Conservation (phyloP, 768 basidiomycete species). For the Asterophora parasitica region DNA sequence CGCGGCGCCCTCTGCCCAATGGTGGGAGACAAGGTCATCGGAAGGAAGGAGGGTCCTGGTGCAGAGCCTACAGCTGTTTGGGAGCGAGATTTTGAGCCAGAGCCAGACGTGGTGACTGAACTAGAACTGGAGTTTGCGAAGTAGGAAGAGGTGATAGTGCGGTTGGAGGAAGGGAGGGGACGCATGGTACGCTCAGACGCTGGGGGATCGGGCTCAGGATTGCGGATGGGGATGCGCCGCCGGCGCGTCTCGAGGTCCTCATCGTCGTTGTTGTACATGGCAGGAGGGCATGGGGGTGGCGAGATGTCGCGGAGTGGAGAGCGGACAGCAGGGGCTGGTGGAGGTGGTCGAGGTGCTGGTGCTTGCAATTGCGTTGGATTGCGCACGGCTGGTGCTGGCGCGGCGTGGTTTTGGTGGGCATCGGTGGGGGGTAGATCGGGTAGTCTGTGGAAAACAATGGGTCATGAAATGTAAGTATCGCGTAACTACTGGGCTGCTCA, state of each 20-base stretch:
- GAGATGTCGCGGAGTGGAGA: conserved; percentile 37
- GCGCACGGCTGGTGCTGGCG: conserved; percentile 8
- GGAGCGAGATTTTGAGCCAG: not conserved
- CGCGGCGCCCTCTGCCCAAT: conserved; percentile 8
- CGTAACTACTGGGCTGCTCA: conserved; percentile 28
- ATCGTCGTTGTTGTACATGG: conserved; percentile 28
- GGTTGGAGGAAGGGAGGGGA: not conserved
- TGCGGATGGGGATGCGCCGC: conserved; percentile 27
- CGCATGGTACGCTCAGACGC: not conserved
- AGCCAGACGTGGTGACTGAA: not conserved
- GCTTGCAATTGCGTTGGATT: not conserved
- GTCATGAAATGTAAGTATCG: conserved; percentile 1
- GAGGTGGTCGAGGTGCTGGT: conserved; percentile 10
- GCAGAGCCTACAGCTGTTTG: conserved; percentile 5
- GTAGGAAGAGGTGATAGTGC: conserved; percentile 14
- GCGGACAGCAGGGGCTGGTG: conserved; percentile 19
- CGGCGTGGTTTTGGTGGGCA: conserved; percentile 8
- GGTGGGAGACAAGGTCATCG: conserved; percentile 14
- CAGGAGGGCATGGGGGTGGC: conserved; percentile 26
- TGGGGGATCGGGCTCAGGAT: not conserved
- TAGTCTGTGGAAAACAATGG: conserved; percentile 21
- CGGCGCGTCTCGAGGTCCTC: conserved; percentile 34
- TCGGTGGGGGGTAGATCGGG: conserved; percentile 18
- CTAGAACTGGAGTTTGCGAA: conserved; percentile 8
- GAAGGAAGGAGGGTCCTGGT: conserved; percentile 13